phyloP scores from a whole-genome alignment of 495 filamentous ascomycete species.

The Penicillium herquei region DNA sequence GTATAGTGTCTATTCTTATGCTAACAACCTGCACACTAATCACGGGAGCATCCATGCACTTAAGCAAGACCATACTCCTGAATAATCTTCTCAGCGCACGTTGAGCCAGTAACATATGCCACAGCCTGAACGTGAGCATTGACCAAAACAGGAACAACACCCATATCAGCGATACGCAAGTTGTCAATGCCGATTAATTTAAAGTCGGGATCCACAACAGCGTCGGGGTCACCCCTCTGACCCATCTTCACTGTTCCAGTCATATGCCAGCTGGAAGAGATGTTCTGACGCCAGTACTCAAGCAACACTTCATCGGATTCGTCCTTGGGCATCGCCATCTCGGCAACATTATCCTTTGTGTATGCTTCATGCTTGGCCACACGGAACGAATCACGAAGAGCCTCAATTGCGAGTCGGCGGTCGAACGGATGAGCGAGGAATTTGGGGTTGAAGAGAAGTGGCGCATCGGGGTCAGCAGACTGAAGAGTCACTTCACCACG shows the following conservation, averaged over 20 bases:
- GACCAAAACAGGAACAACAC: constrained; percentile 52
- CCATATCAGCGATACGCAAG: constrained; percentile 59
- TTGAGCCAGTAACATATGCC: constrained; percentile 27
- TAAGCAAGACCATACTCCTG: constrained; percentile 11
- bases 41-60: no score
- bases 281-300: constrained; percentile 43
- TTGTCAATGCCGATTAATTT: constrained; percentile 50
- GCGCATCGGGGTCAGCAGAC: constrained; percentile 48
- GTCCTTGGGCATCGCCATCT: constrained; percentile 41
- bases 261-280: constrained; percentile 43
- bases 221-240: constrained; percentile 18
- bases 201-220: constrained; percentile 52
- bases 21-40: no score
- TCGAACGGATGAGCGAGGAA: constrained; percentile 57
- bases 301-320: constrained; percentile 54
- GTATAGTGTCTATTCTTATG: no score
- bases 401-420: constrained; percentile 50
- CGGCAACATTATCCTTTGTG: constrained; percentile 23
- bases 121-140: constrained; percentile 27
- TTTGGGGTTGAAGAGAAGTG: constrained; percentile 52
- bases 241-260: constrained; percentile 61
- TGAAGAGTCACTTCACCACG: constrained; percentile 52
- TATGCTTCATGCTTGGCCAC: constrained; percentile 23
- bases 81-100: constrained; percentile 25
- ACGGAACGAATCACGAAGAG: constrained; percentile 44